Conservation (phyloP, 2,329 filamentous ascomycete species). For the Davidsoniella neocaledoniae region DNA sequence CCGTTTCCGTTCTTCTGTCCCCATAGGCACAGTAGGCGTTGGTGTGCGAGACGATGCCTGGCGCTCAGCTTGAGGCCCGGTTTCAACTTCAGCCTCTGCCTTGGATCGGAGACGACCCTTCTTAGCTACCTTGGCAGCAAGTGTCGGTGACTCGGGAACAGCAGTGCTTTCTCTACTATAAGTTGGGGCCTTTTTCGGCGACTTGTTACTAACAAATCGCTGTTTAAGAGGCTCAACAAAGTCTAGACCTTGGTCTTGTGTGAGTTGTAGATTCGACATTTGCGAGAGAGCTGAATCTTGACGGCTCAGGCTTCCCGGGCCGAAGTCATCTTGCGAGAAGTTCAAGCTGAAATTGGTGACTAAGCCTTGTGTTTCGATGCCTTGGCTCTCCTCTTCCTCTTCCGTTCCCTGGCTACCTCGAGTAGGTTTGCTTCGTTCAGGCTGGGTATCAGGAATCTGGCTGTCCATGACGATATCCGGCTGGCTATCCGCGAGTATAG, state of each 20-base stretch:
- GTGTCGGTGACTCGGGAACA: slow-evolving; percentile 46
- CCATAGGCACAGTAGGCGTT: slow-evolving; percentile 21
- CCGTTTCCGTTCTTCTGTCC: slow-evolving; percentile 24
- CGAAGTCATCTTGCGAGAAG: slow-evolving; percentile 51
- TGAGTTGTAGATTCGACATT: slow-evolving; percentile 21
- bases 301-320: slow-evolving; percentile 33
- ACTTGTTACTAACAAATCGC: slow-evolving; percentile 39
- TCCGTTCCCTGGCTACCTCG: neutral
- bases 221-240: slow-evolving; percentile 53
- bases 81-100: slow-evolving; percentile 18
- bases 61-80: slow-evolving; percentile 10
- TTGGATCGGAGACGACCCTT: slow-evolving; percentile 26
- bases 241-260: slow-evolving; percentile 66
- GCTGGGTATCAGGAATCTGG: slow-evolving; percentile 24
- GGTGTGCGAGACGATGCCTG: slow-evolving; percentile 20
- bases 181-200: slow-evolving; percentile 15
- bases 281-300: slow-evolving; percentile 1
- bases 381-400: slow-evolving; percentile 21
- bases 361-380: slow-evolving; percentile 8
- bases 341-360: slow-evolving; percentile 9
- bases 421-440: slow-evolving; percentile 8
- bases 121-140: slow-evolving; percentile 15
- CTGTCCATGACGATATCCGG: slow-evolving; percentile 34
- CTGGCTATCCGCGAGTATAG: slow-evolving; percentile 15
- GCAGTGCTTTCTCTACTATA: slow-evolving; percentile 20